Conservation (phyloP, 192 early-diverging fungal genomes). For the Coemansia sp. region DNA sequence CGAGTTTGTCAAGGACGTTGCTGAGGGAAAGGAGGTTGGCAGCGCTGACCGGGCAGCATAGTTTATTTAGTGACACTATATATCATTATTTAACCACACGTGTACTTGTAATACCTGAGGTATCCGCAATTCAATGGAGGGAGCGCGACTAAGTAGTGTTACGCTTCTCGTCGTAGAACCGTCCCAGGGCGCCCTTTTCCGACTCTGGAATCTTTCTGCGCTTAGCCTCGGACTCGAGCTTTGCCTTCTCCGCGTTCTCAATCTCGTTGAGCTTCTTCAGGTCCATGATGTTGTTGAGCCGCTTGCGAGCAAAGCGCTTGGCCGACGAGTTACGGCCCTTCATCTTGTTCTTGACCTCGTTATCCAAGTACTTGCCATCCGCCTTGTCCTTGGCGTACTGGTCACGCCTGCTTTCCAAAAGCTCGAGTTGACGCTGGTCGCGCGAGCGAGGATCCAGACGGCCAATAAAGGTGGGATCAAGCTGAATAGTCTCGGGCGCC, state of each 20-base stretch:
- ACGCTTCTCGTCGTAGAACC: slow-evolving; percentile 41
- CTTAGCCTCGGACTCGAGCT: slow-evolving; percentile 14
- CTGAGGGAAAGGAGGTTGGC: neutral
- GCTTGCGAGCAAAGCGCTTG: slow-evolving; percentile 72
- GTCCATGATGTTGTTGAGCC: slow-evolving; percentile 81
- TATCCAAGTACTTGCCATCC: slow-evolving; percentile 32
- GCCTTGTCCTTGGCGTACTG: slow-evolving; percentile 27
- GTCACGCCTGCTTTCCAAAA: slow-evolving; percentile 1
- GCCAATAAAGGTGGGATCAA: slow-evolving; percentile 81
- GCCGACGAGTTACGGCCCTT: slow-evolving; percentile 61
- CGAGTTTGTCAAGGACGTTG: slow-evolving; percentile 58
- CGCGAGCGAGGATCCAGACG: slow-evolving; percentile 65
- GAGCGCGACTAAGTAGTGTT: slow-evolving; percentile 1
- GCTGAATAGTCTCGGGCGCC: slow-evolving; percentile 87
- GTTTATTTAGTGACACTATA: too few relatives aligned
- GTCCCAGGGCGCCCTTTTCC: slow-evolving; percentile 36
- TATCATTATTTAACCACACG: too few relatives aligned
- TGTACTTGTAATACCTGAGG: neutral
- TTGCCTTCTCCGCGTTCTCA: slow-evolving; percentile 26
- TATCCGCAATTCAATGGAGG: neutral
- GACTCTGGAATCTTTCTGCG: slow-evolving; percentile 27
- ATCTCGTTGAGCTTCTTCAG: slow-evolving; percentile 49
- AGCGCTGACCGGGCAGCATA: neutral
- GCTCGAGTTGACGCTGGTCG: slow-evolving; percentile 11
- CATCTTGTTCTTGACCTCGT: slow-evolving; percentile 37